phyloP scores from a whole-genome alignment of 148 eudicot genomes.

The Polygonum aviculare region DNA sequence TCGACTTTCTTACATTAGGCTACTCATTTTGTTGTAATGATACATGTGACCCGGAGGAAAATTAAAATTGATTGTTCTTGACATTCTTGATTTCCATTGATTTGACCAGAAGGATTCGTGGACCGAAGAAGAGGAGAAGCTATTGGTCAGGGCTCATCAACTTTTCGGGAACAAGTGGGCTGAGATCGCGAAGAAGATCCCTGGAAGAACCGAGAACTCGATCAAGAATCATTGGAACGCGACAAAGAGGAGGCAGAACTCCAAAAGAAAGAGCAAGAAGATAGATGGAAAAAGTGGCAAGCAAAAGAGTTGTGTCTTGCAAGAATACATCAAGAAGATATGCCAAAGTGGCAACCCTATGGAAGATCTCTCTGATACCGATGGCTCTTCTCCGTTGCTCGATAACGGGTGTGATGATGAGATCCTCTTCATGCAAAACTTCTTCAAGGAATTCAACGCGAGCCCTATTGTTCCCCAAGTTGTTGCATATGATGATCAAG shows the following conservation, averaged over 20 bases:
- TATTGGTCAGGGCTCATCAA: conserved; percentile 48
- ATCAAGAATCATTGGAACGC: conserved; percentile 93
- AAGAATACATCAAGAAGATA: conserved; percentile 44
- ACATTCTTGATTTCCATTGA: neutral
- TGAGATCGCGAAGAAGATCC: conserved; percentile 57
- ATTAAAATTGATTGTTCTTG: neutral
- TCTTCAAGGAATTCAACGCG: conserved; percentile 18
- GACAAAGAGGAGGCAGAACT: conserved; percentile 57
- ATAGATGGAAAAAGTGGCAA: conserved; percentile 9
- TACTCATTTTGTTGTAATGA: neutral
- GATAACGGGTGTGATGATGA: conserved; percentile 34
- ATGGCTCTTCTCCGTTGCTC: conserved; percentile 17
- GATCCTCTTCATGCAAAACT: conserved; percentile 32
- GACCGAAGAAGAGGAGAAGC: conserved; percentile 71
- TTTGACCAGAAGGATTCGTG: conserved; percentile 47
- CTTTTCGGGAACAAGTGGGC: conserved; percentile 69
- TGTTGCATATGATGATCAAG: neutral
- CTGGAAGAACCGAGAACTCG: conserved; percentile 61
- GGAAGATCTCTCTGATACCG: conserved; percentile 16
- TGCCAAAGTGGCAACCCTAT: conserved; percentile 1
- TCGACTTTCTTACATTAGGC: neutral
- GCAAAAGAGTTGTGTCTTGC: conserved; percentile 18
- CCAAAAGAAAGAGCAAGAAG: conserved; percentile 43
- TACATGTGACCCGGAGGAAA: neutral
- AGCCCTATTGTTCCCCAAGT: neutral